Percentiles rank a stretch among this genome's conserved stretches.
These are phyloP conservation scores for Omphalotus olearius DNA, from an alignment of 1,284 basidiomycete species.

Conservation along the genomic window DNA sequence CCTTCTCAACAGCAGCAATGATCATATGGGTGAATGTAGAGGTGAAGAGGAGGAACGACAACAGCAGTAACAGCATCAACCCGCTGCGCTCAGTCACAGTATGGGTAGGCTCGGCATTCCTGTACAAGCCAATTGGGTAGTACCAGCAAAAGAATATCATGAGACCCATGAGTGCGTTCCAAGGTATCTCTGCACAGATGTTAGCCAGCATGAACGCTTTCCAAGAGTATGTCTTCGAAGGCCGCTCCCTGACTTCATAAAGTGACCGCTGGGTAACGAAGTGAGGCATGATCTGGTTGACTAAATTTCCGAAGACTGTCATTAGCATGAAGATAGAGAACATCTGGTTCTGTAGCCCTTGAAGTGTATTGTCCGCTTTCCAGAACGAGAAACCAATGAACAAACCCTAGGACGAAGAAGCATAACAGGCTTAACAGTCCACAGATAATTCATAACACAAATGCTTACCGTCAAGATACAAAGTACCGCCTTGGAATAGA, in stretches of 20 bases:
- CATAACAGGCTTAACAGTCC: neutral
- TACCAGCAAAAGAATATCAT: conserved; percentile 68
- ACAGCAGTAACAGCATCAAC: conserved; percentile 10
- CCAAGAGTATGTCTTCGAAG: conserved; percentile 82
- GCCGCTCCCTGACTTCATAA: conserved; percentile 72
- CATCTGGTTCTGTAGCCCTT: conserved; percentile 69
- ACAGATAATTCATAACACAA: neutral
- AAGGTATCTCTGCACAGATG: conserved; percentile 60
- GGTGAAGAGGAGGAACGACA: conserved; percentile 13
- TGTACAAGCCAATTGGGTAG: conserved; percentile 63
- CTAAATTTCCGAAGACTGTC: conserved; percentile 23
- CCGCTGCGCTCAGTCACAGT: conserved; percentile 32
- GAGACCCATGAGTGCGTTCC: conserved; percentile 57
- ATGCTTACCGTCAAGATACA: conserved; percentile 31
- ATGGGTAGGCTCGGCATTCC: conserved; percentile 19
- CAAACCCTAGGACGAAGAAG: conserved; percentile 22
- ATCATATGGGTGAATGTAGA: conserved; percentile 14
- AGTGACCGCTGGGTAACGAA: conserved; percentile 35
- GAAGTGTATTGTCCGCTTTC: conserved; percentile 48
- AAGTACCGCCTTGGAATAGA: conserved; percentile 58
- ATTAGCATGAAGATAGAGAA: conserved; percentile 36
- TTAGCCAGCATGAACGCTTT: conserved; percentile 64
- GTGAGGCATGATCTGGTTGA: conserved; percentile 26
- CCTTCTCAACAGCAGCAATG: conserved; percentile 30
- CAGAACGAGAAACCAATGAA: conserved; percentile 68